Conservation (phyloP, 352 stramenopile species). For the Phytophthora lateralis region DNA sequence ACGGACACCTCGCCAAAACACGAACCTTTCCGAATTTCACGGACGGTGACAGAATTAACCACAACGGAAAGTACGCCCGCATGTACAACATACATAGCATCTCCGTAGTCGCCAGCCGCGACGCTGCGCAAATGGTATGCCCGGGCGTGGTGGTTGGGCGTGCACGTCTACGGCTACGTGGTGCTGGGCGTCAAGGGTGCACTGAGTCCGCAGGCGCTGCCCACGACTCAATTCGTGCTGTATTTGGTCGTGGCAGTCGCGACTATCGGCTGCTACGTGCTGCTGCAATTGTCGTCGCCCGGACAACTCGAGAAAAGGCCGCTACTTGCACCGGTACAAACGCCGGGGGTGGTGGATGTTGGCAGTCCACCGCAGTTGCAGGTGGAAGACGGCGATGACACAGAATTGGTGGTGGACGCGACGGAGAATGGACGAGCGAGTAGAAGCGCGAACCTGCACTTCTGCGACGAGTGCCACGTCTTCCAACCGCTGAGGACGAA, state of each 20-base stretch:
- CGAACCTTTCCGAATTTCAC: slow-evolving; percentile 68
- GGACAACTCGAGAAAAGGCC: slow-evolving; percentile 52
- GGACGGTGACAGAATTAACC: slow-evolving; percentile 58
- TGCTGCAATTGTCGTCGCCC: slow-evolving; percentile 66
- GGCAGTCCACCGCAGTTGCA: slow-evolving; percentile 13
- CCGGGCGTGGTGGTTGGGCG: slow-evolving; percentile 66
- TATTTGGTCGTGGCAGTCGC: slow-evolving; percentile 41
- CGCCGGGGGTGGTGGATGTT: neutral
- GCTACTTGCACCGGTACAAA: slow-evolving; percentile 25
- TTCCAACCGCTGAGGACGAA: slow-evolving; percentile 73
- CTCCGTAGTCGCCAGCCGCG: slow-evolving; percentile 55
- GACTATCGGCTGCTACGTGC: slow-evolving; percentile 53
- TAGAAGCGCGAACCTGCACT: slow-evolving; percentile 40
- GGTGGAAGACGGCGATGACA: slow-evolving; percentile 37
- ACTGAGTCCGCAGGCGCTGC: slow-evolving; percentile 33
- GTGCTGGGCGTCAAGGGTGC: slow-evolving; percentile 43
- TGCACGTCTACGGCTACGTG: slow-evolving; percentile 74
- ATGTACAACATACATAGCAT: slow-evolving; percentile 80
- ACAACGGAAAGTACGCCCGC: slow-evolving; percentile 68
- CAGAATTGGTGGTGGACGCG: slow-evolving; percentile 36
- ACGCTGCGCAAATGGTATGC: slow-evolving; percentile 68
- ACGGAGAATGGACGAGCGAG: slow-evolving; percentile 15
- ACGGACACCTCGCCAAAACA: slow-evolving; percentile 79
- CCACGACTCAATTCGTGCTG: slow-evolving; percentile 48
- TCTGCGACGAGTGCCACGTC: slow-evolving; percentile 62